A percentile compares a stretch with the other conserved stretches of the same genome.
phyloP scores from a whole-genome alignment of 805 yeast genomes.

The Candida sonorensis region DNA sequence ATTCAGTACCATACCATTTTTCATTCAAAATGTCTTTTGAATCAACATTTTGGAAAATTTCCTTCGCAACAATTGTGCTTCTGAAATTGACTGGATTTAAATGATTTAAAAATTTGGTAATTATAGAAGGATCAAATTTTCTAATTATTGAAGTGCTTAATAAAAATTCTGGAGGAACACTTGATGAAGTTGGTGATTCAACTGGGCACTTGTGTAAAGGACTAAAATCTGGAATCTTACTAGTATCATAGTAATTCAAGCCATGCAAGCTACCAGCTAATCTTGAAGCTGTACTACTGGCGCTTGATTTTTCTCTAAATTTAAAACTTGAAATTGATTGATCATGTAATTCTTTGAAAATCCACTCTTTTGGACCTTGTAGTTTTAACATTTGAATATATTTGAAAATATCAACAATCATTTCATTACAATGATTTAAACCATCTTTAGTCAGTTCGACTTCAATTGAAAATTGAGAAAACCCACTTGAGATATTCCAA shows the following conservation, averaged over 20 bases:
- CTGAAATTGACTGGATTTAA: conserved; percentile 58
- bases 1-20: conserved; percentile 89
- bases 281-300: conserved; percentile 64
- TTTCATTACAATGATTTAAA: conserved; percentile 50
- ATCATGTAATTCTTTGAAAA: conserved; percentile 68
- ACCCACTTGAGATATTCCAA: conserved; percentile 57
- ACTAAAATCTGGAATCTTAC: too few species aligned
- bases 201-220: conserved; percentile 3
- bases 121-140: conserved; percentile 49
- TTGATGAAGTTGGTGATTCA: conserved; percentile 17
- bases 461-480: conserved; percentile 59
- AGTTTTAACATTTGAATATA: conserved; percentile 57
- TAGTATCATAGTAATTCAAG: conserved; percentile 18
- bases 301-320: conserved; percentile 70
- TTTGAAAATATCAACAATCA: conserved; percentile 57
- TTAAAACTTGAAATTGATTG: conserved; percentile 66
- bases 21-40: conserved; percentile 42
- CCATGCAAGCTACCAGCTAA: conserved; percentile 24
- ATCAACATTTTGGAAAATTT: conserved; percentile 30
- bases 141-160: conserved; percentile 50
- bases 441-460: conserved; percentile 77
- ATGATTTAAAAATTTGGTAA: conserved; percentile 41
- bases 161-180: conserved; percentile 62
- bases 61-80: conserved; percentile 46
- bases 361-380: conserved; percentile 68